Evolutionary conservation across 805 yeast genomes (phyloP).

Genomic region (Cyberlindnera xylosilytica): DNA sequence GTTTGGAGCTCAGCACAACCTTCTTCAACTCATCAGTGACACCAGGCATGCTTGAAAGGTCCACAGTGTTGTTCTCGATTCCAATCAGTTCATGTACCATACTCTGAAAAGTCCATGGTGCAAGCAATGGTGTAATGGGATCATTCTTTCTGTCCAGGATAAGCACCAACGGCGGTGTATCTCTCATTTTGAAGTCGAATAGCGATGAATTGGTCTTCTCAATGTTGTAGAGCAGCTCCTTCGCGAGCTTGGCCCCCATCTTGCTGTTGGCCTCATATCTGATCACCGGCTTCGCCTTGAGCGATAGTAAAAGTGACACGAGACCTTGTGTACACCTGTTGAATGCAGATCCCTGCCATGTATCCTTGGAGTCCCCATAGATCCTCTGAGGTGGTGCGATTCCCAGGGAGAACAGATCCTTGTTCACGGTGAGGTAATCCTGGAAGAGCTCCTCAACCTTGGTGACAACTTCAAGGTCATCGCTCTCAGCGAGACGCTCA

Average conservation of each 20-base stretch:
- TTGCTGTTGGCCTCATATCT: constrained; percentile 71
- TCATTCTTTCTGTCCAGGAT: constrained; percentile 83
- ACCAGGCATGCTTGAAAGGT: constrained; percentile 53
- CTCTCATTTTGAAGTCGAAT: constrained; percentile 64
- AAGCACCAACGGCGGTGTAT: constrained; percentile 69
- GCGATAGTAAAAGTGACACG: constrained; percentile 59
- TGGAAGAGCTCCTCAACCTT: constrained; percentile 81
- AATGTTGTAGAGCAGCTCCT: constrained; percentile 57
- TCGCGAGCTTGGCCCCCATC: constrained; percentile 64
- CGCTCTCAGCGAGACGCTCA: constrained; percentile 87
- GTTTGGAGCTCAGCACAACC: constrained; percentile 62
- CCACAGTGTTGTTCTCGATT: constrained; percentile 76
- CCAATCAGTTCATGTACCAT: constrained; percentile 94
- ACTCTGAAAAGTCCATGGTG: constrained; percentile 98
- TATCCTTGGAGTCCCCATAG: constrained; percentile 35
- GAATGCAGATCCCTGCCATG: constrained; percentile 47
- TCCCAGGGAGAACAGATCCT: constrained; percentile 53
- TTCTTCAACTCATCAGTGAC: constrained; percentile 57
- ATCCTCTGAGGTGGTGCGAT: constrained; percentile 30
- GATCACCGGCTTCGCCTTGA: constrained; percentile 75
- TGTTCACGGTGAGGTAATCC: constrained; percentile 75
- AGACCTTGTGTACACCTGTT: constrained; percentile 41
- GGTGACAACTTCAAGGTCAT: constrained; percentile 75
- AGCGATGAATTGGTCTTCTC: constrained; percentile 52
- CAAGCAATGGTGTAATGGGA: constrained; percentile 87